Evolutionary conservation across 179 eudicot genomes (phyloP), one percentile per base, ranked within the genome.

Genomic region (Silene noctiflora): DNA sequence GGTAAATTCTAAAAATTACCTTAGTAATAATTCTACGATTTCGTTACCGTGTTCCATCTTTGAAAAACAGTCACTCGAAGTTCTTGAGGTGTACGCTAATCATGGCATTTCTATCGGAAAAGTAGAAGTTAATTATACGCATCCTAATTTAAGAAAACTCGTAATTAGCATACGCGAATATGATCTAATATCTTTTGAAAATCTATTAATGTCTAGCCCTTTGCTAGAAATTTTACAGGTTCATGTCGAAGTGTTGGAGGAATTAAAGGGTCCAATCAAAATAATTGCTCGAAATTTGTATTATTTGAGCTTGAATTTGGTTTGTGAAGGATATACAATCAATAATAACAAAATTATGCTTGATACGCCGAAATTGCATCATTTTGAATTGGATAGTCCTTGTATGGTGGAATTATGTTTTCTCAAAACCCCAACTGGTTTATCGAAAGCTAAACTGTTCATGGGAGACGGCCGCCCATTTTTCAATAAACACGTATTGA

Each of bases 261-360:
- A 33, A 21, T 11, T 12, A 3, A 14, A 17, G 1, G n/a, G 21
- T 35, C 16, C 25, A 1, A 60, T 59, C 11, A 27, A 19, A 17
- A 59, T 73, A 9, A 58, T 11, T n/a, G 53, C 67, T 60, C 55
- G 2, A 24, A 73, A 73, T 7, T 20, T 73, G 24, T 59, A 56
- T 35, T 3, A 44, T 66, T 58, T 59, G 53, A 60, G 19, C 25
- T 19, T 73, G 1, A 31, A 31, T 14, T 31, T 67, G 4, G 21
- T 8, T 35, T 16, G 13, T 42, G 11, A 10, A 25, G 2, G 4
- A 4, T 2, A 8, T 39, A 39, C 9, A 0, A 39, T 39, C 2
- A 10, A 19, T 35, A 31, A 33, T n/a, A 48, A 21, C 17, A 24
- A 20, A 69, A 9, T 46, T 14, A 6, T 46, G 16, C 3, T 69